Conservation (phyloP, 345 rosid genomes). For the Murraya paniculata region DNA sequence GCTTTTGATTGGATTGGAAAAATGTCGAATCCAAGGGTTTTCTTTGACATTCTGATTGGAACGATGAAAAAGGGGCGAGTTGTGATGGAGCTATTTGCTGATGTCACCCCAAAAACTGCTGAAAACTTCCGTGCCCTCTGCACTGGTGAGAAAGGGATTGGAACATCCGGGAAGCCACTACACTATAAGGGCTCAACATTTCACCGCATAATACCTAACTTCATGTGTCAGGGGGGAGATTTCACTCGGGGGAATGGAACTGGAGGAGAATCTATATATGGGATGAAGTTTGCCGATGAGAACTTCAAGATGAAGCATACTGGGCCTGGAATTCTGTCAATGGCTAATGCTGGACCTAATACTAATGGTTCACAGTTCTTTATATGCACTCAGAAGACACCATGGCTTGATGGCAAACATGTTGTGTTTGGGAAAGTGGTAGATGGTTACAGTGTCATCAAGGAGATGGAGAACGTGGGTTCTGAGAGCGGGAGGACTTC, state of each 20-base stretch:
- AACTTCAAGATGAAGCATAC: conserved; percentile 78
- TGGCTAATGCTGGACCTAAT: conserved; percentile 80
- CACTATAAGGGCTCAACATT: conserved; percentile 80
- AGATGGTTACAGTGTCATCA: conserved; percentile 63
- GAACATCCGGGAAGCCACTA: conserved; percentile 51
- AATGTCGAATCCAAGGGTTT: conserved; percentile 73
- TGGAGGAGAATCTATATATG: conserved; percentile 82
- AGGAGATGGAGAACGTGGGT: conserved; percentile 73
- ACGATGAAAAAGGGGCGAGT: conserved; percentile 58
- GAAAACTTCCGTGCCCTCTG: conserved; percentile 79
- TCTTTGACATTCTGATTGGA: conserved; percentile 72
- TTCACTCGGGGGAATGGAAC: conserved; percentile 88
- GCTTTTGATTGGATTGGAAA: conserved; percentile 16
- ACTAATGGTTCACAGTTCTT: conserved; percentile 90
- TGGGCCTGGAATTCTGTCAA: conserved; percentile 64
- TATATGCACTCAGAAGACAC: conserved; percentile 69
- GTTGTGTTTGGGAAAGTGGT: conserved; percentile 90
- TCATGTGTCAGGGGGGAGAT: conserved; percentile 96
- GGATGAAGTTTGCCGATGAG: conserved; percentile 70
- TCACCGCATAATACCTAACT: conserved; percentile 80
- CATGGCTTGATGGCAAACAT: conserved; percentile 88
- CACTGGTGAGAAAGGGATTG: conserved; percentile 78
- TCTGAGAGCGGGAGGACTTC: conserved; percentile 44
- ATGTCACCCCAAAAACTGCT: conserved; percentile 67
- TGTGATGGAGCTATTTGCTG: conserved; percentile 83